phyloP scores from a whole-genome alignment of 768 basidiomycete species.

The Pleurotus tuber-regium region DNA sequence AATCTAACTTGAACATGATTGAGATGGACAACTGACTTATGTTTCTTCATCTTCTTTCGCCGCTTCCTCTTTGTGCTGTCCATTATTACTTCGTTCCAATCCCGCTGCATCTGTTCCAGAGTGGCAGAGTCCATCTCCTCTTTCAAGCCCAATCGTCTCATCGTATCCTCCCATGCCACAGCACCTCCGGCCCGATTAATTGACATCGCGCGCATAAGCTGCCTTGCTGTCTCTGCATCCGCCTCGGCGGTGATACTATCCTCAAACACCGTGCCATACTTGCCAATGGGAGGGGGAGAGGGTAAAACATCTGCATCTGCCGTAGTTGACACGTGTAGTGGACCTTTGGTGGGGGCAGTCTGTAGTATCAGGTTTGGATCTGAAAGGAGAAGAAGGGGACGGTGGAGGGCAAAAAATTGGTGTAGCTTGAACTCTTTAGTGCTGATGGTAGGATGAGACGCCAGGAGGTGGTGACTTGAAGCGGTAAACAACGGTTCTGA shows the following conservation, averaged over 20 bases:
- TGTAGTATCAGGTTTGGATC: conserved; percentile 52
- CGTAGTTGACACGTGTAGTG: conserved; percentile 25
- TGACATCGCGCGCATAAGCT: conserved; percentile 73
- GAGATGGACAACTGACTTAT: conserved; percentile 63
- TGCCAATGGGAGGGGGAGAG: conserved; percentile 15
- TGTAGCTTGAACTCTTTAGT: conserved; percentile 76
- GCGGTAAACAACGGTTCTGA: conserved; percentile 17
- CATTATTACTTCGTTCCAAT: conserved; percentile 64
- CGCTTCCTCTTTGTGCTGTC: conserved; percentile 85
- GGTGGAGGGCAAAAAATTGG: conserved; percentile 81
- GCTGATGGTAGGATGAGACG: conserved; percentile 53
- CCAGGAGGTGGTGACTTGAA: conserved; percentile 15
- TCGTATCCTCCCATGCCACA: conserved; percentile 65
- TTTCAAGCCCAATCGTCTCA: conserved; percentile 64
- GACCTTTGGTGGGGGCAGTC: neutral
- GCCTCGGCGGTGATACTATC: conserved; percentile 58
- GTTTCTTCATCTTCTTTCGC: conserved; percentile 95
- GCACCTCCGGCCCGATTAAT: conserved; percentile 61
- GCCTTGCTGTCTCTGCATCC: conserved; percentile 77
- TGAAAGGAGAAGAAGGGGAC: conserved; percentile 70
- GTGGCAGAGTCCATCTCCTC: conserved; percentile 47
- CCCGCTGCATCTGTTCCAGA: conserved; percentile 52
- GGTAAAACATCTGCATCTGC: neutral
- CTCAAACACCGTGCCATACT: conserved; percentile 28
- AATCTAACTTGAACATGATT: conserved; percentile 7